phyloP scores from a whole-genome alignment of 2,329 filamentous ascomycete species.

The Colletotrichum euphorbiae region DNA sequence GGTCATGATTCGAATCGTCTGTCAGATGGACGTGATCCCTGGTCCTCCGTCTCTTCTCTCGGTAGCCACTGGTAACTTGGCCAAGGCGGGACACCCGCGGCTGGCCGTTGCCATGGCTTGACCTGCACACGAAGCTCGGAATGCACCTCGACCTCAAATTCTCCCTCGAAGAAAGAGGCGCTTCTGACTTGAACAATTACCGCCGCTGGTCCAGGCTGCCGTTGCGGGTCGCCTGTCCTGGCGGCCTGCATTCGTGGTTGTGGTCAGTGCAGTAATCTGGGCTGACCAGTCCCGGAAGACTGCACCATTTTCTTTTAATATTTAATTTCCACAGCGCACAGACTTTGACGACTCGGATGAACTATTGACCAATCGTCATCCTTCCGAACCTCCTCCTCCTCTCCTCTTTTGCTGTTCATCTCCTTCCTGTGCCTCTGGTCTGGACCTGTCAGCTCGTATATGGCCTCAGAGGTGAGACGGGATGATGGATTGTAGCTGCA shows the following conservation, averaged over 20 bases:
- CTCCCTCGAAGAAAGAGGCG: too few species aligned
- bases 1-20: background rate
- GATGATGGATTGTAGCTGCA: slow-evolving; percentile 2
- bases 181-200: background rate
- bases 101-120: background rate
- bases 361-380: slow-evolving; percentile 29
- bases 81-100: background rate
- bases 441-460: background rate
- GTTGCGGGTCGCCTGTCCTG: slow-evolving; percentile 8
- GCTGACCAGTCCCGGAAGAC: background rate
- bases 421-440: background rate
- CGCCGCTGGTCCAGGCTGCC: slow-evolving; percentile 8
- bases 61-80: background rate
- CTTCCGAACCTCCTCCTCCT: background rate
- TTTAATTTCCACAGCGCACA: slow-evolving; percentile 37
- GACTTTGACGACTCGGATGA: slow-evolving; percentile 2
- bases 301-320: slow-evolving; percentile 9
- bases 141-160: background rate
- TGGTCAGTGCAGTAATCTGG: slow-evolving; percentile 29
- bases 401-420: background rate
- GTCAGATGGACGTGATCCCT: slow-evolving; percentile 1
- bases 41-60: background rate
- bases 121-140: background rate
- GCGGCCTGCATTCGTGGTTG: slow-evolving; percentile 16
- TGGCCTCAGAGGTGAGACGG: background rate